Base-by-base conservation (phyloP, 371 early-diverging fungal species). In the Apophysomyces trapeziformis region DNA sequence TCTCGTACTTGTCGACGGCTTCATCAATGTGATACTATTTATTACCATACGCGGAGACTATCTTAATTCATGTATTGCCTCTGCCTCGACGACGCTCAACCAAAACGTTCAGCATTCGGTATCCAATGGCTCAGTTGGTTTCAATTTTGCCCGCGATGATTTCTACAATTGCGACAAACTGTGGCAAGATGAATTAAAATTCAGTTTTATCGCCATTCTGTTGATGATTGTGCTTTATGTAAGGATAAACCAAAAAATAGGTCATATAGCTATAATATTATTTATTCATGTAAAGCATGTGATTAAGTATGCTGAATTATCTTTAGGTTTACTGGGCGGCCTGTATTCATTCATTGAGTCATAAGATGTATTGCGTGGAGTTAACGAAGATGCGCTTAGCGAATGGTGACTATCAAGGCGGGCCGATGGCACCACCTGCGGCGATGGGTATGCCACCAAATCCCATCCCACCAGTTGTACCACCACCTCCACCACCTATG, bases 171-270 rank as follows among this genome's bases (percentile, higher is more conserved):
- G 84, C 38, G 65, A 65, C 58, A 64, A 70, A 56, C 66, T 78
- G 4, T 84, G 79, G 78, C 71, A 79, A 58, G 71, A 74, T 43
- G 84, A 84, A 60, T 26, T 79, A 7, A 84, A 84, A 58, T 84
- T 84, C 60, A 68, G 76, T 1, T 64, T 81, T 13, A 57, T 84
- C n/a, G 62, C 68, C 5, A 65, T 73, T 0, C 39, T 77, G 13
- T 35, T 84, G 0, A 77, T 84, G 70, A 61, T 74, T 39, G 50
- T 68, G 7, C 54, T 80, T 37, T 83, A 80, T 69, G 84, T 76
- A 79, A 73, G 71, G 66, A 6, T 1, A 38, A 26, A 62, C 8
- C 14, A 38, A 26, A 2, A 26, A 26, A 26, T 26, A 26, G 32
- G 32, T 2, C 32, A 26, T 2, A 26, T 26, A 1, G 46, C 37